Percentiles rank a stretch among this genome's conserved stretches.
These are phyloP conservation scores for Eutrema yunnanense DNA, from an alignment of 345 rosid genomes.

Conservation along the genomic window DNA sequence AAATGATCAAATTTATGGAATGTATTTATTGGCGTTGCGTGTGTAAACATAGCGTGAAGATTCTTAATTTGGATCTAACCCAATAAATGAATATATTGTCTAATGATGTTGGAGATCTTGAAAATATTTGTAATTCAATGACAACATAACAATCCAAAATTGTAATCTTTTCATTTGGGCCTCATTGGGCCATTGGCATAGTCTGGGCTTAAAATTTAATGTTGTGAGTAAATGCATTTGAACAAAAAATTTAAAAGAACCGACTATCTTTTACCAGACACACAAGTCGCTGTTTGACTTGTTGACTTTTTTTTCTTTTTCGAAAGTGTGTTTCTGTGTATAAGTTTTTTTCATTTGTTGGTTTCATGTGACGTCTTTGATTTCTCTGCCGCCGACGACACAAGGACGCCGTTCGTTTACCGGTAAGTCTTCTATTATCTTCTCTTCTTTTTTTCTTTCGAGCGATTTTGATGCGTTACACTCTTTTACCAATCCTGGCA, in stretches of 20 bases:
- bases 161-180: background rate
- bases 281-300: constrained; percentile 19
- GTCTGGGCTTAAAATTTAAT: background rate
- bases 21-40: background rate
- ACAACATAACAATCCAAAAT: background rate
- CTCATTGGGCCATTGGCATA: background rate
- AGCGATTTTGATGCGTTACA: background rate
- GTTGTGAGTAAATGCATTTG: background rate
- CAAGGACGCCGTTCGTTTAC: background rate
- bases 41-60: background rate
- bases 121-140: constrained; percentile 5
- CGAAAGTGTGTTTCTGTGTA: background rate
- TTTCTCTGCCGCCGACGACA: constrained; percentile 17
- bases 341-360: background rate
- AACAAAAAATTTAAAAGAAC: background rate
- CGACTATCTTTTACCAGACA: background rate
- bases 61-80: background rate
- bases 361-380: constrained; percentile 13
- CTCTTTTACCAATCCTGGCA: background rate
- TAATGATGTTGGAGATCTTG: background rate
- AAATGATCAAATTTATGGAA: background rate
- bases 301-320: background rate
- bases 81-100: constrained; percentile 3
- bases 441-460: background rate
- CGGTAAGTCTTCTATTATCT: background rate